Evolutionary conservation across 2,329 filamentous ascomycete species (phyloP).

Genomic region (Zymoseptoria pseudotritici): DNA sequence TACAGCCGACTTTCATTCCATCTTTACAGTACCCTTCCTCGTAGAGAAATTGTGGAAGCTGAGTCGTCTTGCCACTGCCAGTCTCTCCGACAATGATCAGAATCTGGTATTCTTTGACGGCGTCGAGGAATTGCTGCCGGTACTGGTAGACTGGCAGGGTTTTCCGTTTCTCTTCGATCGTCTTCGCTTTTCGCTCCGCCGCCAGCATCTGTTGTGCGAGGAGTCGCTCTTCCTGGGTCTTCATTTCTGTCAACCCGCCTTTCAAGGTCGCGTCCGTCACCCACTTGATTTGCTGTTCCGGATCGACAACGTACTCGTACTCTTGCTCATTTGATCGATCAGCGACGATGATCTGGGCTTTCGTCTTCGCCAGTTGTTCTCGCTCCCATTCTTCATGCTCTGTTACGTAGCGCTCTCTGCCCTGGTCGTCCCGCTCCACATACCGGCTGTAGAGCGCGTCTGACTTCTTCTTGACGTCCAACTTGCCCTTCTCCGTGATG

Average conservation of each 20-base stretch:
- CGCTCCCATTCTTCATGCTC: slow-evolving; percentile 95
- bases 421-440: slow-evolving; percentile 77
- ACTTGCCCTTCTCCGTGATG: slow-evolving; percentile 85
- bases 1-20: slow-evolving; percentile 81
- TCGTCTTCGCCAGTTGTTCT: slow-evolving; percentile 81
- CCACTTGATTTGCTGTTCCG: slow-evolving; percentile 80
- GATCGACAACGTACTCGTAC: slow-evolving; percentile 90
- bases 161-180: slow-evolving; percentile 86
- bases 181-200: slow-evolving; percentile 78
- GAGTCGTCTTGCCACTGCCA: slow-evolving; percentile 91
- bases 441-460: slow-evolving; percentile 86
- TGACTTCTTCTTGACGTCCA: slow-evolving; percentile 78
- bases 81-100: slow-evolving; percentile 92
- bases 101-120: slow-evolving; percentile 76
- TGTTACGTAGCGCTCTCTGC: slow-evolving; percentile 81
- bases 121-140: slow-evolving; percentile 76
- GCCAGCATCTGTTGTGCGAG: slow-evolving; percentile 76
- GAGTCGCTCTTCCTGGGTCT: slow-evolving; percentile 67
- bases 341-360: slow-evolving; percentile 69
- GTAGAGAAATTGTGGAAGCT: slow-evolving; percentile 86
- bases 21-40: slow-evolving; percentile 83
- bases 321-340: slow-evolving; percentile 72
- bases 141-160: slow-evolving; percentile 86
- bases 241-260: slow-evolving; percentile 60
- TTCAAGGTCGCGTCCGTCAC: slow-evolving; percentile 65